A percentile compares a stretch with the other conserved stretches of the same genome.
phyloP scores from a whole-genome alignment of 352 stramenopile species.

The Globisporangium middletonii region DNA sequence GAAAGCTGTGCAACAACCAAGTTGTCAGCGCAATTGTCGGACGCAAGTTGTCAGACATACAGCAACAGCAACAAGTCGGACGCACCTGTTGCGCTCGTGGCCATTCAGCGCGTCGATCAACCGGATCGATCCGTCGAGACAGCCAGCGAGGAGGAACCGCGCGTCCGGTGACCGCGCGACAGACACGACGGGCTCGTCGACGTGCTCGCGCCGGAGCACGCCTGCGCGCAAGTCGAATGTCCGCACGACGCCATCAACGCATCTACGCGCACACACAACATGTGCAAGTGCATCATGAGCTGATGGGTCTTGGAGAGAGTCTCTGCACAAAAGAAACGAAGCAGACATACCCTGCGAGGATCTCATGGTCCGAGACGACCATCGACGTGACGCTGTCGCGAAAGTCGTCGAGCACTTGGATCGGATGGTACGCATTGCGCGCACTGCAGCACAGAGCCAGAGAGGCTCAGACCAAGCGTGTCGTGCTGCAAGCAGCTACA shows the following conservation, averaged over 20 bases:
- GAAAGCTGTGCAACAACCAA: conserved; percentile 28
- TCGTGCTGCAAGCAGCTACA: not conserved
- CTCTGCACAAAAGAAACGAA: not conserved
- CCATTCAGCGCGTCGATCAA: conserved; percentile 69
- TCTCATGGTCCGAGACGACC: conserved; percentile 64
- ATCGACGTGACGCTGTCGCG: conserved; percentile 87
- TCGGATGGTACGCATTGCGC: conserved; percentile 66
- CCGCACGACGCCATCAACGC: conserved; percentile 77
- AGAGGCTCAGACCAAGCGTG: not conserved
- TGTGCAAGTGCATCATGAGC: not conserved
- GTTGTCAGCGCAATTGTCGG: no score
- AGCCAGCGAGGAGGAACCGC: conserved; percentile 73
- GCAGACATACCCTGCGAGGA: conserved; percentile 59
- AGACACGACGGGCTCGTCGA: conserved; percentile 75
- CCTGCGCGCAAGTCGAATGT: conserved; percentile 82
- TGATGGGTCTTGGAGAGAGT: not conserved
- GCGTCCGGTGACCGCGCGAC: conserved; percentile 67
- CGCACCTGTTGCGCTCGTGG: conserved; percentile 64
- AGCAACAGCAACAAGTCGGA: not conserved
- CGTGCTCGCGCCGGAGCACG: conserved; percentile 61
- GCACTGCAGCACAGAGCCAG: conserved; percentile 22
- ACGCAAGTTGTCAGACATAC: not conserved
- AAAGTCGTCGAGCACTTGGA: conserved; percentile 85
- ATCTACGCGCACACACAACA: conserved; percentile 15
- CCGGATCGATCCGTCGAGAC: conserved; percentile 63